These are phyloP conservation scores for Diplocarpon mali DNA, from an alignment of 2,329 filamentous ascomycete genomes.

Conservation along the genomic window DNA sequence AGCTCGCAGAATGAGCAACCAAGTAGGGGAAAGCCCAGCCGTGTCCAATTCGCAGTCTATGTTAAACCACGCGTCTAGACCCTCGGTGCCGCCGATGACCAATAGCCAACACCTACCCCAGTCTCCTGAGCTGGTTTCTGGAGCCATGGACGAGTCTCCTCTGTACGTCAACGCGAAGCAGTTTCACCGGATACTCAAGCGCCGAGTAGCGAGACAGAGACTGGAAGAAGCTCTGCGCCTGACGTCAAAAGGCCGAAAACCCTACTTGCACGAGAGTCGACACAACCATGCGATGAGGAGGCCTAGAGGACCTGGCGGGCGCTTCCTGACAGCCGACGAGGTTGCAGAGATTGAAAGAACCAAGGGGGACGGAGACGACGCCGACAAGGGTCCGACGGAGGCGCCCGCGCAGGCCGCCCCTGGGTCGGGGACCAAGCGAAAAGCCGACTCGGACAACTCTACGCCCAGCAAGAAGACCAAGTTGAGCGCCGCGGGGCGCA, in stretches of 20 bases:
- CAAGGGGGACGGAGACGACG: constrained; percentile 31
- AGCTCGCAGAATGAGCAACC: constrained; percentile 62
- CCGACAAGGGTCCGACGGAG: constrained; percentile 29
- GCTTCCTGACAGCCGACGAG: constrained; percentile 93
- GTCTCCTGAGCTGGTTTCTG: constrained; percentile 68
- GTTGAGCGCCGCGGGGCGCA: constrained; percentile 26
- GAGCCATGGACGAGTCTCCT: constrained; percentile 75
- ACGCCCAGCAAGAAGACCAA: constrained; percentile 44
- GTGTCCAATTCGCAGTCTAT: constrained; percentile 64
- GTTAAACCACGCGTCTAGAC: constrained; percentile 54
- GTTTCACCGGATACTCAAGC: constrained; percentile 93
- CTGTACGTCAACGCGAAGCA: constrained; percentile 98
- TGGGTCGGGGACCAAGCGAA: constrained; percentile 44
- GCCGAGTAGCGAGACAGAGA: constrained; percentile 83
- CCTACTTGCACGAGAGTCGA: constrained; percentile 91
- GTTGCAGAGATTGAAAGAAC: constrained; percentile 78
- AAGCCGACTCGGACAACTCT: constrained; percentile 40
- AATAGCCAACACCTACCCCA: constrained; percentile 54
- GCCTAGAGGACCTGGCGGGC: constrained; percentile 83
- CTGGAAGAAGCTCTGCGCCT: constrained; percentile 85
- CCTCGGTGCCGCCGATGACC: constrained; percentile 47
- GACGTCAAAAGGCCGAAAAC: constrained; percentile 91
- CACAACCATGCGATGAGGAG: constrained; percentile 98
- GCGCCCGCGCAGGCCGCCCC: constrained; percentile 22
- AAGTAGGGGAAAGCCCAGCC: constrained; percentile 59